Conservation (phyloP, 345 rosid genomes). For the Sonneratia caseolaris region DNA sequence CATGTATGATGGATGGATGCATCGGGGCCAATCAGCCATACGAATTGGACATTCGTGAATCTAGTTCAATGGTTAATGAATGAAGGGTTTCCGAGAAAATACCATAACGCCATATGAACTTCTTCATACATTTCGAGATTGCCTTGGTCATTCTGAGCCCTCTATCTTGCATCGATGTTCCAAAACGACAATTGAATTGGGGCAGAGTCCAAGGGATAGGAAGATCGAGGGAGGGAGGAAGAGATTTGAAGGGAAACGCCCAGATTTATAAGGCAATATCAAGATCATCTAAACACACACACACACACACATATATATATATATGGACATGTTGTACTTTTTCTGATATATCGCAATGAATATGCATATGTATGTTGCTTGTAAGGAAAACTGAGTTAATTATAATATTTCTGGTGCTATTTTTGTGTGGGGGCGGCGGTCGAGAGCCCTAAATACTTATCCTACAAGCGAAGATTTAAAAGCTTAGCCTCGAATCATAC, state of each 20-base stretch:
- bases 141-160: slow-evolving; percentile 19
- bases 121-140: slow-evolving; percentile 13
- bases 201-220: neutral
- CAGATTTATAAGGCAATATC: neutral
- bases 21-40: too few species aligned
- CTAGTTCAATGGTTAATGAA: too few species aligned
- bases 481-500: neutral
- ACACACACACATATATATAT: neutral
- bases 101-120: slow-evolving; percentile 19
- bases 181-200: neutral
- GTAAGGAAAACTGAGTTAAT: neutral
- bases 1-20: too few species aligned
- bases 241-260: neutral
- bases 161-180: neutral
- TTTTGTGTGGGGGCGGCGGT: neutral
- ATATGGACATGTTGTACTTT: neutral
- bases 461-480: neutral
- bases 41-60: too few species aligned
- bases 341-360: too few species aligned
- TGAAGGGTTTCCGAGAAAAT: neutral
- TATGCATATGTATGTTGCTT: neutral
- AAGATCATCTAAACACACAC: neutral
- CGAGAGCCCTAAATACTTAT: neutral
- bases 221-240: neutral
- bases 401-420: neutral